These are phyloP conservation scores for Globisporangium recalcitrans DNA, from an alignment of 352 stramenopile genomes.

Conservation along the genomic window DNA sequence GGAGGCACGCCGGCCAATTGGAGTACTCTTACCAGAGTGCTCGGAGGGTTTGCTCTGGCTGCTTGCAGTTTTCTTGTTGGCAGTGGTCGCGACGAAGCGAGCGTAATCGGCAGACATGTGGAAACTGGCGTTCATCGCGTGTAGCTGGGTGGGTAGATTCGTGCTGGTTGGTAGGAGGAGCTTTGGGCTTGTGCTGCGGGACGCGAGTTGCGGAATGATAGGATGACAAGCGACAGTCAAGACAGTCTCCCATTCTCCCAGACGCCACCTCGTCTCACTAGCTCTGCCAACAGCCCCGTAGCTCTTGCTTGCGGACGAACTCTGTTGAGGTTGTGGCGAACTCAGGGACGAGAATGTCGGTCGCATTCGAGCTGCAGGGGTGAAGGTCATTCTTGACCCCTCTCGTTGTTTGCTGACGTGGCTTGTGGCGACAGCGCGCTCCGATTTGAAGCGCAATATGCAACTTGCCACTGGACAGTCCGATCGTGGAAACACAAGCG, in stretches of 20 bases:
- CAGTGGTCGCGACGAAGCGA: neutral
- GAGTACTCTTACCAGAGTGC: neutral
- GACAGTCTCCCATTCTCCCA: neutral
- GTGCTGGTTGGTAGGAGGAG: too few relatives aligned
- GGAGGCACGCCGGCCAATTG: neutral
- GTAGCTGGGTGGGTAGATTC: neutral
- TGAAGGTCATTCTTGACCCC: neutral
- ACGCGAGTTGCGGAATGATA: neutral
- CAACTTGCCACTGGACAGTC: neutral
- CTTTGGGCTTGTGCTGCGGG: neutral
- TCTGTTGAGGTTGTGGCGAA: neutral
- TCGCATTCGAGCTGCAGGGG: neutral
- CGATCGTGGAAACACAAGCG: neutral
- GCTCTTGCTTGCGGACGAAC: neutral
- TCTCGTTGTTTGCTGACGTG: neutral
- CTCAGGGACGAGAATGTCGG: neutral
- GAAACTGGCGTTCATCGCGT: neutral
- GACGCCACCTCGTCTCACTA: neutral
- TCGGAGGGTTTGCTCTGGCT: neutral
- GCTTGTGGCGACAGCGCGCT: neutral
- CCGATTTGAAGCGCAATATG: neutral
- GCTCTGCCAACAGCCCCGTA: neutral
- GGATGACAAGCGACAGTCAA: neutral
- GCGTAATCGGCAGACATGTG: neutral
- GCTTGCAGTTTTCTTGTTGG: neutral